Evolutionary conservation across 1,284 basidiomycete species (phyloP).

Genomic region (Xerocomus nothofagi): DNA sequence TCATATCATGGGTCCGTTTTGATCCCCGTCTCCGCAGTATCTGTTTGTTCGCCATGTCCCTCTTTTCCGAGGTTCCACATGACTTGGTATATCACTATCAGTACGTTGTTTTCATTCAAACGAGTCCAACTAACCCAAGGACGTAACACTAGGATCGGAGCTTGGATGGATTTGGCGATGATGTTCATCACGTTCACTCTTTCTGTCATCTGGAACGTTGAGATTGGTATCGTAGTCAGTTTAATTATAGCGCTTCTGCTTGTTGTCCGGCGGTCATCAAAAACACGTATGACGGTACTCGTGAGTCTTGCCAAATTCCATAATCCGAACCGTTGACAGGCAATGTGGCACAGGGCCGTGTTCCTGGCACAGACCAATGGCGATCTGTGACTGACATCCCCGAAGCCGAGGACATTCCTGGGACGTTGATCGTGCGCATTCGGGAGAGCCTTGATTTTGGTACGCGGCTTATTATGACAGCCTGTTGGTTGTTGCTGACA

Average conservation of each 20-base stretch:
- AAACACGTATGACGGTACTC: slow-evolving; percentile 70
- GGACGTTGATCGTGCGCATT: slow-evolving; percentile 69
- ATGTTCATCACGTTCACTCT: slow-evolving; percentile 84
- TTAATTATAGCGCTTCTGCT: slow-evolving; percentile 84
- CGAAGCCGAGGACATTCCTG: slow-evolving; percentile 65
- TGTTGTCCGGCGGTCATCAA: slow-evolving; percentile 85
- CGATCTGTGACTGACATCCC: slow-evolving; percentile 64
- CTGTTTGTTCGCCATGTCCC: slow-evolving; percentile 78
- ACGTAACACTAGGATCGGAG: slow-evolving; percentile 61
- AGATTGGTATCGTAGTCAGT: slow-evolving; percentile 83
- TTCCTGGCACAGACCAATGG: slow-evolving; percentile 68
- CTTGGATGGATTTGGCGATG: slow-evolving; percentile 83
- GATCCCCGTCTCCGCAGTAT: slow-evolving; percentile 49
- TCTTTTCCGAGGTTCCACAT: slow-evolving; percentile 85
- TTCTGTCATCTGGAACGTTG: slow-evolving; percentile 78
- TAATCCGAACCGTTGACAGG: neutral
- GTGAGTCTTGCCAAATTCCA: slow-evolving; percentile 29
- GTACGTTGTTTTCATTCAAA: slow-evolving; percentile 43
- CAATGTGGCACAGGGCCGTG: slow-evolving; percentile 46
- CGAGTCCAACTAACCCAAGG: neutral
- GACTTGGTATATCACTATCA: slow-evolving; percentile 81
- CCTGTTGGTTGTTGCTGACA: neutral
- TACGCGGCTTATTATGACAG: slow-evolving; percentile 25
- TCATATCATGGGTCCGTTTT: neutral
- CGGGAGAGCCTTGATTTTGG: slow-evolving; percentile 73